Evolutionary conservation across 1,139 yeast species (phyloP).

Genomic region (Hyphopichia wangnamkhiaoensis): DNA sequence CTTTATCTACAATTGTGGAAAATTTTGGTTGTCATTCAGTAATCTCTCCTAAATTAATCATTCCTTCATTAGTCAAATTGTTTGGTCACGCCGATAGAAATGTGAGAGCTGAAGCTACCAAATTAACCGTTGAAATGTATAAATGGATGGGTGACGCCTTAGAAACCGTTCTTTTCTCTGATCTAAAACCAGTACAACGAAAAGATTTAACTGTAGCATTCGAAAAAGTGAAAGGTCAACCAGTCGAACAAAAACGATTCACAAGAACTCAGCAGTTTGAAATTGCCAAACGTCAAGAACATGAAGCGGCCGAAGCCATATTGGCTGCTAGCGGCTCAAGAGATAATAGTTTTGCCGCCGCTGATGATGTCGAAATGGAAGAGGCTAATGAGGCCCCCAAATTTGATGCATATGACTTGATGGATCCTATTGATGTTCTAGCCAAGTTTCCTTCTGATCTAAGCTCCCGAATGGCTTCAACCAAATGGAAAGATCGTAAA

Average conservation of each 20-base stretch:
- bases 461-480: slow-evolving; percentile 51
- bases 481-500: slow-evolving; percentile 91
- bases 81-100: slow-evolving; percentile 87
- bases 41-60: slow-evolving; percentile 59
- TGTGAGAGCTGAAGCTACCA: slow-evolving; percentile 79
- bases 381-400: slow-evolving; percentile 37
- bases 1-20: slow-evolving; percentile 56
- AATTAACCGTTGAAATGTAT: slow-evolving; percentile 68
- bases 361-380: slow-evolving; percentile 46
- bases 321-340: slow-evolving; percentile 14
- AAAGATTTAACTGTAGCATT: slow-evolving; percentile 79
- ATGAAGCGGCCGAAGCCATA: slow-evolving; percentile 16
- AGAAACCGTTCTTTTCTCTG: slow-evolving; percentile 60
- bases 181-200: slow-evolving; percentile 88
- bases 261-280: slow-evolving; percentile 51
- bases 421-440: slow-evolving; percentile 58
- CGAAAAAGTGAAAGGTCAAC: slow-evolving; percentile 47
- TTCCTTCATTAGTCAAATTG: slow-evolving; percentile 63
- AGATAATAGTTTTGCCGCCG: slow-evolving; percentile 23
- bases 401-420: slow-evolving; percentile 39
- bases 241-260: slow-evolving; percentile 55
- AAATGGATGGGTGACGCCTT: slow-evolving; percentile 75
- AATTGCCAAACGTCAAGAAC: slow-evolving; percentile 18
- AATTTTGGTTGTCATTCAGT: slow-evolving; percentile 68
- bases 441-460: slow-evolving; percentile 68